Evolutionary conservation across 768 basidiomycete species (phyloP), one percentile per base, ranked within the genome.

Genomic region (Trametes gibbosa): DNA sequence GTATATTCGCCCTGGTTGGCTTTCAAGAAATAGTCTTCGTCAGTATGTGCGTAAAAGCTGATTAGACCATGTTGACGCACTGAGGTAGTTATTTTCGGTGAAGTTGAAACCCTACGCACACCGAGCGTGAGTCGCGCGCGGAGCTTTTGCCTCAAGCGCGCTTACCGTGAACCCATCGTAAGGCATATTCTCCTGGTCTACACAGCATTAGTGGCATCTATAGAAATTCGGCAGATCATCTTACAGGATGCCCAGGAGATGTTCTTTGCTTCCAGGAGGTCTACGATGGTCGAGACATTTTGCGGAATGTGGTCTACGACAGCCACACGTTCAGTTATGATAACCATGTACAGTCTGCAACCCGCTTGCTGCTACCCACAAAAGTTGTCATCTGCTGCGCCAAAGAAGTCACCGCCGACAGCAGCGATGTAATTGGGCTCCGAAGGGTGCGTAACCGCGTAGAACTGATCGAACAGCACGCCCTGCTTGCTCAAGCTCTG

Each of bases 401-500:
- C 85, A 49, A 72, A 83, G 67, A 80, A 84, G 67, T 82, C 79
- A 39, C 84, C 84, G 17, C 79, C 81, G 10, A 75, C 72, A 1
- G 73, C 68, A 13, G 82, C 77, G 50, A 80, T 63, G 53, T 79
- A 86, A 70, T 88, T 87, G 32, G 86, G 85, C 68, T 87, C 74
- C 1, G 84, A 85, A 3, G 84, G 82, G 64, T 84, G 83, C 25
- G 81, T 82, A 39, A 83, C 60, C 3, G 70, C 78, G 58, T 79
- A 82, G 65, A 76, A 83, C 49, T 76, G 77, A 42, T 62, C 58
- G 29, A 72, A 66, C 6, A 75, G 61, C 56, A 87, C 73, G 7
- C 85, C 84, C 65, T 85, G 74, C 47, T 74, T 62, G 16, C 79
- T 77, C 56, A 87, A 69, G 46, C 70, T 47, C 50, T 67, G 59